Evolutionary conservation across 164 flowering plant species (phyloP), one percentile per base, ranked within the genome.

Genomic region (Umbellularia californica): DNA sequence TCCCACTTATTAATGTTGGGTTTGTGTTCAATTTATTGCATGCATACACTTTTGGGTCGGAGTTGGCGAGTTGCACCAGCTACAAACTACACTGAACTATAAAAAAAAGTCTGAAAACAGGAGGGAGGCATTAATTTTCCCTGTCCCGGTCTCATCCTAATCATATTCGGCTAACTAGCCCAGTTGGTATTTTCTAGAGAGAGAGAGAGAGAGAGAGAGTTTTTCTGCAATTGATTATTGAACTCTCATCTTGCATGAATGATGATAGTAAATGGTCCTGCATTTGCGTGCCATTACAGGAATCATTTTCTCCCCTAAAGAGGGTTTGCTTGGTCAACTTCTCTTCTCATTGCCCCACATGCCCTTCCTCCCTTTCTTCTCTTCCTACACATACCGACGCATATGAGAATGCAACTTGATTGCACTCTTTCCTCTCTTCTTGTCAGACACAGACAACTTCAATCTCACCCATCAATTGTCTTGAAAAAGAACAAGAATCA

Each of bases 231-330:
- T 64, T 20, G 67, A 64, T 64, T 22, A 22, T 64, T 22, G 24
- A 64, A 11, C 67, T 64, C 28, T 64, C 28, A 64, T 64, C 30
- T 22, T 64, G 67, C 67, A 24, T 64, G 27, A 64, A 64, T 22
- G 67, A 22, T 64, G 27, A 64, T 64, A 5, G 27, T 20, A 24
- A 24, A 64, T 64, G 67, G 67, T 19, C 28, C 67, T 64, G 67
- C 67, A 64, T 64, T 64, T 64, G 67, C 67, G 67, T 64, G 67
- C 24, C 67, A 64, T 64, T 64, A 22, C 24, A 22, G 67, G 25
- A 24, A 64, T 22, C 28, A 22, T 22, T 64, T 58, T 10, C 67
- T 64, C 67, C 22, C 67, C 28, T 64, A 64, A 64, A 64, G 67
- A 24, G 12, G 67, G 67, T 64, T 64, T 64, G 67, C 25, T 23